Percentiles rank a stretch among this genome's conserved stretches.
phyloP scores from a whole-genome alignment of 148 eudicot species.

The Silene latifolia region DNA sequence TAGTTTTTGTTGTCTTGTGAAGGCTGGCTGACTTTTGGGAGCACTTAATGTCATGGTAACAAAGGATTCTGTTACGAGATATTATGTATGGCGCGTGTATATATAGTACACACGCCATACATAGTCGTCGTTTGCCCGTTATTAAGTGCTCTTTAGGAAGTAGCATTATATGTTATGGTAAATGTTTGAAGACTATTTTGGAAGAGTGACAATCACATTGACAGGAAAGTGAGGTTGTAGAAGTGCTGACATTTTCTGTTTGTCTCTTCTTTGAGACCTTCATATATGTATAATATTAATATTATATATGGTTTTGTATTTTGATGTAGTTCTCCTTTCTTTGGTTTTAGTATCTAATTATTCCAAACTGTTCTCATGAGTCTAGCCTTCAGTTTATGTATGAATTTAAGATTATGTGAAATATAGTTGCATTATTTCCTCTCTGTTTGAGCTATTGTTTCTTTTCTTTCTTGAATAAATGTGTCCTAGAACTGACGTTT shows the following conservation, averaged over 20 bases:
- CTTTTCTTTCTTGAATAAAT: too few relatives aligned
- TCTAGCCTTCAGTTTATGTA: not conserved
- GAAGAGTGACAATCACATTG: constrained; percentile 19
- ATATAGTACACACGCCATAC: not conserved
- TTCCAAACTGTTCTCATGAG: too few relatives aligned
- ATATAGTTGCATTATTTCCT: not conserved
- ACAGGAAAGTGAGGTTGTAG: constrained; percentile 24
- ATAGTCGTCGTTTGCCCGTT: not conserved
- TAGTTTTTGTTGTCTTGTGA: not conserved
- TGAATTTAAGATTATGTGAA: not conserved
- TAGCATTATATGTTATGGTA: not conserved
- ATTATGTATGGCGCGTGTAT: not conserved
- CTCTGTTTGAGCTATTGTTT: too few relatives aligned
- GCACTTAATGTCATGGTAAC: not conserved
- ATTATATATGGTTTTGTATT: constrained; percentile 10
- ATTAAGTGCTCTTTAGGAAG: not conserved
- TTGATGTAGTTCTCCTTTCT: constrained; percentile 9
- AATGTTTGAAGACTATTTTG: constrained; percentile 24
- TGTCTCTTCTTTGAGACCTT: constrained; percentile 16
- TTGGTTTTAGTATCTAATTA: not conserved
- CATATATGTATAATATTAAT: not conserved
- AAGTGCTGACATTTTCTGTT: constrained; percentile 25
- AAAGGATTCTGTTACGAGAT: not conserved
- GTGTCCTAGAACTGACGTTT: too few relatives aligned
- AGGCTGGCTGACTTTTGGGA: not conserved